Evolutionary conservation across 129 eudicot genomes (phyloP).

Genomic region (Centrapalus pauciflorus): DNA sequence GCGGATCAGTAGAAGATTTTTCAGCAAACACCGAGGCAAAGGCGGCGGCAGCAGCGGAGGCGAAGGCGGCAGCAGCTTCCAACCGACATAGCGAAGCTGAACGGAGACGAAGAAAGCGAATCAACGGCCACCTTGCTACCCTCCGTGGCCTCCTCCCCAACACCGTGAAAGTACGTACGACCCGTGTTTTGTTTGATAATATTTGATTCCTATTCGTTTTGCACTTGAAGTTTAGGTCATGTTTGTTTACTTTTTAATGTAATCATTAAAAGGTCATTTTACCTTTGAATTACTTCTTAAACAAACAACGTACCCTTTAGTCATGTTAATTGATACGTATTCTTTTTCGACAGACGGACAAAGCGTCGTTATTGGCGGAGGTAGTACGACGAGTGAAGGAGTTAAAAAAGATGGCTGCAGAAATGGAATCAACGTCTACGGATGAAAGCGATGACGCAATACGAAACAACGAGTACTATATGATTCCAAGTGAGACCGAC

Average conservation of each 20-base stretch:
- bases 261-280: too few species aligned
- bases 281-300: too few species aligned
- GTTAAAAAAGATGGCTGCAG: constrained; percentile 50
- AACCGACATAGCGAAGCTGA: constrained; percentile 77
- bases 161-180: constrained; percentile 48
- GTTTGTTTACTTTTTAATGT: too few species aligned
- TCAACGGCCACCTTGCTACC: constrained; percentile 74
- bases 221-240: background rate
- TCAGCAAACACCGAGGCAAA: constrained; percentile 10
- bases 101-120: constrained; percentile 59
- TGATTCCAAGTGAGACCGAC: constrained; percentile 69
- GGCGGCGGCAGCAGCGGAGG: constrained; percentile 31
- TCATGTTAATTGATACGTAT: background rate
- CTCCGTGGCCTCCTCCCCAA: constrained; percentile 77
- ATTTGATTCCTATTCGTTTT: background rate
- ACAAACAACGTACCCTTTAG: background rate
- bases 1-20: constrained; percentile 13
- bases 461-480: constrained; percentile 1
- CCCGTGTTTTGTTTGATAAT: background rate
- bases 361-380: constrained; percentile 81
- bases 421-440: constrained; percentile 17
- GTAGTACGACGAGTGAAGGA: constrained; percentile 75
- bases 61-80: constrained; percentile 57
- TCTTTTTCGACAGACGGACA: constrained; percentile 57
- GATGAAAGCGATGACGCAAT: background rate